phyloP scores from a whole-genome alignment of 2,329 filamentous ascomycete species.

The Fragosphaeria purpurea region DNA sequence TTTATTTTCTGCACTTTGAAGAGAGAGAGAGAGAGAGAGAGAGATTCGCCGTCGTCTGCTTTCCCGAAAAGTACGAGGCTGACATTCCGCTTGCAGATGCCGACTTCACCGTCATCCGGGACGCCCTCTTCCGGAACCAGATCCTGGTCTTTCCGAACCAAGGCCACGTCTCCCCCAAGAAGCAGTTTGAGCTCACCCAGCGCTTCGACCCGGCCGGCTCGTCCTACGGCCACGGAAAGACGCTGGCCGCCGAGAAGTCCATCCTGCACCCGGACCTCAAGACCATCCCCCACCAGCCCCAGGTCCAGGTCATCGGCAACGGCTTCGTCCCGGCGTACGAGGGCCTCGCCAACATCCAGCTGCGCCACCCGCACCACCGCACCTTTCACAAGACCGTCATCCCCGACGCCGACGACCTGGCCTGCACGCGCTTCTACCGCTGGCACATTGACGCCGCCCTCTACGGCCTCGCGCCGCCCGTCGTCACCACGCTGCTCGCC shows the following conservation, averaged over 20 bases:
- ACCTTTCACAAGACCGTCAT: slow-evolving; percentile 63
- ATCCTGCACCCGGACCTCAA: slow-evolving; percentile 72
- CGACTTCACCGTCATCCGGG: slow-evolving; percentile 53
- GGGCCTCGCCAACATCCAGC: slow-evolving; percentile 55
- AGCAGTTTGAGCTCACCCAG: slow-evolving; percentile 64
- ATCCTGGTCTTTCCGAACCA: slow-evolving; percentile 65
- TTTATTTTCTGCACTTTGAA: background rate
- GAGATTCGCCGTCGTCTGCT: too few species aligned
- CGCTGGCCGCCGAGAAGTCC: slow-evolving; percentile 49
- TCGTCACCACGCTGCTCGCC: slow-evolving; percentile 62
- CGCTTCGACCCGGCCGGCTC: slow-evolving; percentile 59
- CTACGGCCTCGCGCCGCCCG: slow-evolving; percentile 64
- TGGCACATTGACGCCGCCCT: slow-evolving; percentile 77
- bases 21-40: background rate
- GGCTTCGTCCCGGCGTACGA: slow-evolving; percentile 61
- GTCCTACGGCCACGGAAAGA: slow-evolving; percentile 65
- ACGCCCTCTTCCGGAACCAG: slow-evolving; percentile 58
- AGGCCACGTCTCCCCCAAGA: slow-evolving; percentile 50
- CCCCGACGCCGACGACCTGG: slow-evolving; percentile 39
- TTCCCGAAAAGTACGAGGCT: too few species aligned
- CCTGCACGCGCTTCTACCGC: slow-evolving; percentile 53
- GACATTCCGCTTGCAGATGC: slow-evolving; percentile 33
- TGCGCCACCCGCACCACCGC: slow-evolving; percentile 67
- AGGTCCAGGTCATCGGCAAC: slow-evolving; percentile 73
- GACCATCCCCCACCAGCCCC: slow-evolving; percentile 69